Percentiles rank a stretch among this genome's conserved stretches.
phyloP scores from a whole-genome alignment of 208 protist genomes.

The Kentomonas sorsogonicus region DNA sequence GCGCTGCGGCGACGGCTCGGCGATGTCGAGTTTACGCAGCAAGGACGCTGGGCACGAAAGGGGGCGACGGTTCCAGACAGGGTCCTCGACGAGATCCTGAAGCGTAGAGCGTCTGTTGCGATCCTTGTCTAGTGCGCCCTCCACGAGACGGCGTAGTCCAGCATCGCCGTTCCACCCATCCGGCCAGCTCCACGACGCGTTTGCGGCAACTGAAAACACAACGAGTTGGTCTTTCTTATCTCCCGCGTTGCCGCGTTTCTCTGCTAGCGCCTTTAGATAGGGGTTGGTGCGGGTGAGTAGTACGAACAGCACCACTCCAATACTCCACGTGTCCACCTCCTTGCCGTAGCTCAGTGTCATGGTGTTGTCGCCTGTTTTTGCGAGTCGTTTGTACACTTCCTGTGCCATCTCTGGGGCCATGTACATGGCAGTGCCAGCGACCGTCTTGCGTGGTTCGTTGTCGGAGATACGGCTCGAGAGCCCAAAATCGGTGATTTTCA shows the following conservation, averaged over 20 bases:
- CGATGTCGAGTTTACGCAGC: slow-evolving; percentile 70
- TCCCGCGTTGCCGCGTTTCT: slow-evolving; percentile 33
- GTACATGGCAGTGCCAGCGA: slow-evolving; percentile 88
- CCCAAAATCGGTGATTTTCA: slow-evolving; percentile 93
- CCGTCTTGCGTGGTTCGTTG: slow-evolving; percentile 74
- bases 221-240: slow-evolving; percentile 68
- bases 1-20: slow-evolving; percentile 27
- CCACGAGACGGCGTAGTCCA: slow-evolving; percentile 57
- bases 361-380: slow-evolving; percentile 32
- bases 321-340: slow-evolving; percentile 87
- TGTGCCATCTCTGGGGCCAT: slow-evolving; percentile 88
- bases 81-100: slow-evolving; percentile 67
- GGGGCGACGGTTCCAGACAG: slow-evolving; percentile 79
- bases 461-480: slow-evolving; percentile 78
- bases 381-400: slow-evolving; percentile 80
- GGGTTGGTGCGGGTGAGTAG: slow-evolving; percentile 84
- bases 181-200: slow-evolving; percentile 78
- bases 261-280: slow-evolving; percentile 71
- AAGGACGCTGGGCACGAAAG: slow-evolving; percentile 70
- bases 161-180: slow-evolving; percentile 48
- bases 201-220: slow-evolving; percentile 71
- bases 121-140: slow-evolving; percentile 54
- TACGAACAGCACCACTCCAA: slow-evolving; percentile 85
- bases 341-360: slow-evolving; percentile 70
- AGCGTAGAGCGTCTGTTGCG: slow-evolving; percentile 44